These are phyloP conservation scores for Eucalyptus fibrosa DNA, from an alignment of 345 rosid genomes.

Conservation along the genomic window DNA sequence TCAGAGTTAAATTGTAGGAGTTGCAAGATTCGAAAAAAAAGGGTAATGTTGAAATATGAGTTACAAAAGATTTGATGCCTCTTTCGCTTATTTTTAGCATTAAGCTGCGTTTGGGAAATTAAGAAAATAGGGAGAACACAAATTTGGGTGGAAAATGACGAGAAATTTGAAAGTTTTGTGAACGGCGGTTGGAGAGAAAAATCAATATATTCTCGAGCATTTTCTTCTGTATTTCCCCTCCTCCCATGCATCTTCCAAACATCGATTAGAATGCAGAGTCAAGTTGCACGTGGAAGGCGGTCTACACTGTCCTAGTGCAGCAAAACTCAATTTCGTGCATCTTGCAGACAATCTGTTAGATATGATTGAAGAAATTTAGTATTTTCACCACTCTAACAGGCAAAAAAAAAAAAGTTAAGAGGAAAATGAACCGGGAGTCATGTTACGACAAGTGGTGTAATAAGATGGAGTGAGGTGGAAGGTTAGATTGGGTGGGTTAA, in stretches of 20 bases:
- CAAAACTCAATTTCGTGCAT: neutral
- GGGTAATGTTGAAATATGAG: too few relatives aligned
- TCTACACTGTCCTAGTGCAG: neutral
- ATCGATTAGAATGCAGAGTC: neutral
- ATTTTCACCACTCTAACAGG: neutral
- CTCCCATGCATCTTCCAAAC: neutral
- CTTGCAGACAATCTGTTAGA: neutral
- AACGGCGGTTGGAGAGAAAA: neutral
- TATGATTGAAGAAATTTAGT: neutral
- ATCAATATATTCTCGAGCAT: neutral
- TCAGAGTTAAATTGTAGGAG: rapidly evolving
- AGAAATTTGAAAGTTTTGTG: neutral
- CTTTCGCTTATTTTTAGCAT: too few relatives aligned
- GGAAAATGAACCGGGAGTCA: neutral
- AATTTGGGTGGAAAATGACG: too few relatives aligned
- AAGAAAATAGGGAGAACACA: too few relatives aligned
- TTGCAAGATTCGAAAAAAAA: too few relatives aligned
- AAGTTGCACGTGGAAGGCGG: neutral
- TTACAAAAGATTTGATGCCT: too few relatives aligned
- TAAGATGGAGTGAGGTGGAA: neutral
- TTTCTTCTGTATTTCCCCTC: neutral
- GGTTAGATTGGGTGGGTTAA: neutral
- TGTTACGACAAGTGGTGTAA: neutral
- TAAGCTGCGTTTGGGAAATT: too few relatives aligned
- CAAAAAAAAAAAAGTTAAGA: rapidly evolving